Evolutionary conservation across 768 basidiomycete species (phyloP), one percentile per base, ranked within the genome.

Genomic region (Tylopilus rubrobrunneus): DNA sequence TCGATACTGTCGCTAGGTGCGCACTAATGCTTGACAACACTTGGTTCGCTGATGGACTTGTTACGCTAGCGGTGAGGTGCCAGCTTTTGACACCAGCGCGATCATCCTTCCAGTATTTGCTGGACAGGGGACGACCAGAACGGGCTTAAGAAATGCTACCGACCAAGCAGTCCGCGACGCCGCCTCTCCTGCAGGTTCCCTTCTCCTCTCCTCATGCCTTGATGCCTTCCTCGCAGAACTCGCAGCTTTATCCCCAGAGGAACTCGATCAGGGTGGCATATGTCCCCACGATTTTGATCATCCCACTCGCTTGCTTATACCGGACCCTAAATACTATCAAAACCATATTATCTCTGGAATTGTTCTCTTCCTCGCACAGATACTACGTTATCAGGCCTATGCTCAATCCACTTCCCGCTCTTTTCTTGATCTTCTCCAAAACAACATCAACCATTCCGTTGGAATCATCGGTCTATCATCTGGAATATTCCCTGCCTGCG

Each of bases 391-490:
- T 58, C 76, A 85, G 43, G 67, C 72, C 19, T 76, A 76, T 55
- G 64, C 73, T 17, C 73, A 74, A 48, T 7, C 51, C 28, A 58
- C 58, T 2, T 48, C 53, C 50, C 52, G 43, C 29, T 49, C 59
- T 33, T 71, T 73, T 50, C 47, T 52, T 7, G 64, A 72, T 29
- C 45, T 65, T 31, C 59, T 79, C 27, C 57, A 65, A 52, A 39
- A 49, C 29, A 80, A 81, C 56, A 41, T 58, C 36, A 53, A 67
- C 14, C 60, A 75, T 43, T 57, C 52, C 2, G 37, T 70, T 21
- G 78, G 79, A 12, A 59, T 81, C 46, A 63, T 81, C 7, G 81
- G 78, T 5, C 78, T 82, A 64, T 82, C 81, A n/a, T 82, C 80
- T 44, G 82, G 82, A 28, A 74, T 83, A 50, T 68, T 84, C 41